Conservation (phyloP, 208 protist species). For the Trypanosoma vivax region DNA sequence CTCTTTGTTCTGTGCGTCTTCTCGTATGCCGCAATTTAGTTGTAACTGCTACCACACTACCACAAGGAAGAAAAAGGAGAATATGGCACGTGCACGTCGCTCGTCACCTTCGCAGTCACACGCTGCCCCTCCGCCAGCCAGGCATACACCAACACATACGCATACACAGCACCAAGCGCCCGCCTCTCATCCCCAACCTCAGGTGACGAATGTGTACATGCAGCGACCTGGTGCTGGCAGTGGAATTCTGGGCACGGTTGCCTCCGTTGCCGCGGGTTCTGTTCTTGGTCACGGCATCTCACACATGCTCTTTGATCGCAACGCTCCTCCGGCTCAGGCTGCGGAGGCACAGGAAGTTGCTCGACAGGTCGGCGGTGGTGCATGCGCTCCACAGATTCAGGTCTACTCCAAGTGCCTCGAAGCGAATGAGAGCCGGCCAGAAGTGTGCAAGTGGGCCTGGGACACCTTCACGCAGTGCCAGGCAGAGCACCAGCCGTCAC, state of each 20-base stretch:
- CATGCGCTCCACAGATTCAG: constrained; percentile 56
- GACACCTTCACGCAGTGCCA: constrained; percentile 84
- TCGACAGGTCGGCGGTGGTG: constrained; percentile 47
- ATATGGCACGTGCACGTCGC: constrained; percentile 61
- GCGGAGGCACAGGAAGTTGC: constrained; percentile 79
- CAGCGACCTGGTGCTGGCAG: constrained; percentile 45
- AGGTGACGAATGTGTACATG: constrained; percentile 76
- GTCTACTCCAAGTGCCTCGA: constrained; percentile 84
- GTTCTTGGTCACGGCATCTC: constrained; percentile 84
- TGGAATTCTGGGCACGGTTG: constrained; percentile 80
- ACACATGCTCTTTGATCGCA: constrained; percentile 74
- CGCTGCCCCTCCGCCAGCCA: constrained; percentile 18
- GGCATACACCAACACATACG: neutral
- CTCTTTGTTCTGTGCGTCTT: too few species aligned
- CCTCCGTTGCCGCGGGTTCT: constrained; percentile 72
- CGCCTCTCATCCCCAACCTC: constrained; percentile 17
- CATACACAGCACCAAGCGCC: constrained; percentile 7
- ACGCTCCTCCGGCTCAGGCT: constrained; percentile 56
- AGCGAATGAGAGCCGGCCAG: constrained; percentile 42
- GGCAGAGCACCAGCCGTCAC: constrained; percentile 19
- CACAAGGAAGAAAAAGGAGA: constrained; percentile 11
- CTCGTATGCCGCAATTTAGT: too few species aligned
- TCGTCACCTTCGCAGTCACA: constrained; percentile 14
- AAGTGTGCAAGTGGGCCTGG: constrained; percentile 85
- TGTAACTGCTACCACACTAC: too few species aligned